Evolutionary conservation across 176 grass and related monocot genomes (phyloP), one percentile per base, ranked within the genome.

Genomic region (Carex pumila): DNA sequence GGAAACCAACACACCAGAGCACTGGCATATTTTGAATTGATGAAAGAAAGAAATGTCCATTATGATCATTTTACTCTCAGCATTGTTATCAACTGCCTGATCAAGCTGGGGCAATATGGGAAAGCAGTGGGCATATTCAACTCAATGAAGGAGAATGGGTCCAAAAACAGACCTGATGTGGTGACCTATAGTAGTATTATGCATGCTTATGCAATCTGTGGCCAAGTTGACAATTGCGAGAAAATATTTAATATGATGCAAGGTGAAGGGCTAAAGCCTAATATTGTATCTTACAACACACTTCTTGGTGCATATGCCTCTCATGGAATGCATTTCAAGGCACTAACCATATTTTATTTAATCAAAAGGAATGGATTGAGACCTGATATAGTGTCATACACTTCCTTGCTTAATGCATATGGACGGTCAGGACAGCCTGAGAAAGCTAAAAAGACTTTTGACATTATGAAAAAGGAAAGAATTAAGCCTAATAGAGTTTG

Each of bases 131-230:
- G 89, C 84, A 55, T 98, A 58, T 94, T 94, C 68, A 93, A 98
- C 76, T 93, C 87, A 68, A 94, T 98, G 92, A 92, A 71, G 79
- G 84, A 91, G 58, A 90, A 81, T 85, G 89, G 88, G 81, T 85
- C 89, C 75, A 63, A 88, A 79, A 92, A 81, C 79, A 86, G 61
- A 71, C 92, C 95, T 75, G 95, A 98, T 93, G 82, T 94, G 75
- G 90, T 98, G 81, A 98, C 91, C 60, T 98, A 91, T 85, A 94
- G 92, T 77, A 94, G 86, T 72, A 94, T 98, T 88, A 93, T 94
- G 70, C 83, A 91, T 89, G 87, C 92, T 83, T 94, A 94, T 89
- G 91, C 88, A 87, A 41, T 90, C 85, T 98, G 92, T 84, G 95
- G 95, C 67, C 90, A 98, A 91, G 85, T 88, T 87, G 89, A 98